Evolutionary conservation across 2,329 filamentous ascomycete species (phyloP).

Genomic region (Diaporthe vaccinii): DNA sequence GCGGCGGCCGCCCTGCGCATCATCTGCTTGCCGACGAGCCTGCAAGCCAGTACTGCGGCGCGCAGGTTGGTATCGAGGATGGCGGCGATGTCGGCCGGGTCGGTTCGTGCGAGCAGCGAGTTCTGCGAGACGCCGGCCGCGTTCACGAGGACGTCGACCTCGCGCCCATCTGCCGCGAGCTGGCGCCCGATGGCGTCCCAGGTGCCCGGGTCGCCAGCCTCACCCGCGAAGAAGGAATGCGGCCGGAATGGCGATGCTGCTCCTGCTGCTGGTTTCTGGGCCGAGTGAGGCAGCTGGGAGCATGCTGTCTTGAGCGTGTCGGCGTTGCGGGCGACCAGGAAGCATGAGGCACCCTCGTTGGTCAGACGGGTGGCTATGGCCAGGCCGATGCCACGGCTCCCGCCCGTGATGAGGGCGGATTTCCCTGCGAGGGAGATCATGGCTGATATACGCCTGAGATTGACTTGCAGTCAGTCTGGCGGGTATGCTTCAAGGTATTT

Average conservation of each 20-base stretch:
- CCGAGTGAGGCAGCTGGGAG: slow-evolving; percentile 48
- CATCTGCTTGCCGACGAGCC: slow-evolving; percentile 63
- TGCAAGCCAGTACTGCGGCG: slow-evolving; percentile 74
- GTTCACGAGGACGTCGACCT: slow-evolving; percentile 78
- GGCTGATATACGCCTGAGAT: slow-evolving; percentile 43
- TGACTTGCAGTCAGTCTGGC: neutral
- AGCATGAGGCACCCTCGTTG: slow-evolving; percentile 68
- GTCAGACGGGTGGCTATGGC: slow-evolving; percentile 78
- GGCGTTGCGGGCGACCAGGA: slow-evolving; percentile 72
- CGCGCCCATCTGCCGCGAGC: slow-evolving; percentile 10
- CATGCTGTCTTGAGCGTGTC: slow-evolving; percentile 57
- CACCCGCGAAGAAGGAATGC: slow-evolving; percentile 42
- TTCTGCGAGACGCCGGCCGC: slow-evolving; percentile 81
- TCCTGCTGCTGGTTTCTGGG: slow-evolving; percentile 5
- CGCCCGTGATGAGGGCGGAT: slow-evolving; percentile 76
- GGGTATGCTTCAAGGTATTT: neutral
- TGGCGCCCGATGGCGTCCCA: slow-evolving; percentile 41
- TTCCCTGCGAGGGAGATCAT: slow-evolving; percentile 59
- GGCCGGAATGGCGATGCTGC: neutral
- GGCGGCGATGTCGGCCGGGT: slow-evolving; percentile 62
- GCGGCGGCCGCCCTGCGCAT: slow-evolving; percentile 49
- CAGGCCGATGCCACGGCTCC: slow-evolving; percentile 77
- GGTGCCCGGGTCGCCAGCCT: slow-evolving; percentile 42
- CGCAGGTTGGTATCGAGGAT: slow-evolving; percentile 80
- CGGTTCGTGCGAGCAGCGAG: slow-evolving; percentile 71